Evolutionary conservation across 2,329 filamentous ascomycete species (phyloP).

Genomic region (Neonectria hederae): DNA sequence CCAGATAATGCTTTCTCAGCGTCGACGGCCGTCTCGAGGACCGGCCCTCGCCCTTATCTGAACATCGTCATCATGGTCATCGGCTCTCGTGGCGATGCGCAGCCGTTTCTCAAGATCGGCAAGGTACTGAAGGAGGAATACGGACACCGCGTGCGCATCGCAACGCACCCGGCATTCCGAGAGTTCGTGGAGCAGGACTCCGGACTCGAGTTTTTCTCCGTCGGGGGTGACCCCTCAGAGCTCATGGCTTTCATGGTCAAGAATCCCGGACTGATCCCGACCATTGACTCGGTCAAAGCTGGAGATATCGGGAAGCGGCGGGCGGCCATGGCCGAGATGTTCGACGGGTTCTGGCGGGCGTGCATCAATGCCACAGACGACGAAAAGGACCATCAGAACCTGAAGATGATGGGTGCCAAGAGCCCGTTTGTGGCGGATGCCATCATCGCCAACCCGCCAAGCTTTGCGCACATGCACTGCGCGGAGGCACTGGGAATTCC

Average conservation of each 20-base stretch:
- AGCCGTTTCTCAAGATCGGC: constrained; percentile 81
- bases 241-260: constrained; percentile 92
- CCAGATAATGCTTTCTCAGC: constrained; percentile 42
- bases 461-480: constrained; percentile 81
- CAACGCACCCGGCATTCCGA: constrained; percentile 80
- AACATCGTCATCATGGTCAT: constrained; percentile 89
- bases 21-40: constrained; percentile 45
- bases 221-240: constrained; percentile 81
- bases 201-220: constrained; percentile 81
- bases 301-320: constrained; percentile 77
- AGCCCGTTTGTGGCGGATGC: constrained; percentile 74
- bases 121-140: constrained; percentile 76
- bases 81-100: constrained; percentile 80
- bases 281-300: constrained; percentile 74
- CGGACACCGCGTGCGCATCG: constrained; percentile 79
- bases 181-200: constrained; percentile 78
- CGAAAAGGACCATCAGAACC: constrained; percentile 63
- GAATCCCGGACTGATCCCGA: constrained; percentile 81
- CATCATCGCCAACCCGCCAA: constrained; percentile 87
- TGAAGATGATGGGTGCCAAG: constrained; percentile 71
- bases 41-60: constrained; percentile 58
- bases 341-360: constrained; percentile 82
- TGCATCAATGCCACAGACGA: constrained; percentile 80
- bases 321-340: constrained; percentile 81
- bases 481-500: constrained; percentile 82